Conservation (phyloP, 352 stramenopile species). For the Pythium brassicae region DNA sequence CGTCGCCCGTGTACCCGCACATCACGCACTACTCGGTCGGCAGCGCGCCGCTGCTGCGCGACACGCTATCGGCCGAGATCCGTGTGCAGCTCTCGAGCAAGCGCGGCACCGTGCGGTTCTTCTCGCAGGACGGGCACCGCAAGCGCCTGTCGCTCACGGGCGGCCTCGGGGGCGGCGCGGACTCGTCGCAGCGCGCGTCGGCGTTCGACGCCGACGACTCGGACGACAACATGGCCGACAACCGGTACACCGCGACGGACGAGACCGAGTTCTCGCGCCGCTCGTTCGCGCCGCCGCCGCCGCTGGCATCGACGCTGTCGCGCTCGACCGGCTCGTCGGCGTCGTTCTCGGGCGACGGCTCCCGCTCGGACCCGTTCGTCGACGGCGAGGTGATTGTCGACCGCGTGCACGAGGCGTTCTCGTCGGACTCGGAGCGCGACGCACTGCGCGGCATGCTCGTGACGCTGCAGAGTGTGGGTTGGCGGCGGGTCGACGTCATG, state of each 20-base stretch:
- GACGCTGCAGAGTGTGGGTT: conserved; percentile 67
- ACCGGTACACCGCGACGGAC: conserved; percentile 11
- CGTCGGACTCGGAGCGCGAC: conserved; percentile 54
- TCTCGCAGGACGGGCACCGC: conserved; percentile 10
- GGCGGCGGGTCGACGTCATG: conserved; percentile 64
- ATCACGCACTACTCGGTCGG: conserved; percentile 55
- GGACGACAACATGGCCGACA: background rate
- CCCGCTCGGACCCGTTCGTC: conserved; percentile 44
- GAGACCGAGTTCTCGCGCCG: conserved; percentile 11
- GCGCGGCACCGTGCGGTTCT: conserved; percentile 24
- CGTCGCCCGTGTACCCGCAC: conserved; percentile 69
- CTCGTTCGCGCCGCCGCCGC: conserved; percentile 2
- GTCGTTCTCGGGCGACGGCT: conserved; percentile 14
- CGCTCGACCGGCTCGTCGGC: background rate
- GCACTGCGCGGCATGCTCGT: conserved; percentile 71
- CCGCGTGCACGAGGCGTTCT: conserved; percentile 59
- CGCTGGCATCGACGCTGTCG: background rate
- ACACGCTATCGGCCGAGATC: conserved; percentile 29
- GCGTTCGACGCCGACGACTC: conserved; percentile 7
- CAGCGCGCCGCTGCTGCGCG: conserved; percentile 45
- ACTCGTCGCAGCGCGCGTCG: background rate
- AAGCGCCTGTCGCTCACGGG: conserved; percentile 12
- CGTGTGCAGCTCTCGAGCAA: conserved; percentile 38
- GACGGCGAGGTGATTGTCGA: conserved; percentile 60
- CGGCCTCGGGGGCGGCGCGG: background rate